Conservation (phyloP, 2,329 filamentous ascomycete species). For the Pseudopyrenochaeta lycopersici region DNA sequence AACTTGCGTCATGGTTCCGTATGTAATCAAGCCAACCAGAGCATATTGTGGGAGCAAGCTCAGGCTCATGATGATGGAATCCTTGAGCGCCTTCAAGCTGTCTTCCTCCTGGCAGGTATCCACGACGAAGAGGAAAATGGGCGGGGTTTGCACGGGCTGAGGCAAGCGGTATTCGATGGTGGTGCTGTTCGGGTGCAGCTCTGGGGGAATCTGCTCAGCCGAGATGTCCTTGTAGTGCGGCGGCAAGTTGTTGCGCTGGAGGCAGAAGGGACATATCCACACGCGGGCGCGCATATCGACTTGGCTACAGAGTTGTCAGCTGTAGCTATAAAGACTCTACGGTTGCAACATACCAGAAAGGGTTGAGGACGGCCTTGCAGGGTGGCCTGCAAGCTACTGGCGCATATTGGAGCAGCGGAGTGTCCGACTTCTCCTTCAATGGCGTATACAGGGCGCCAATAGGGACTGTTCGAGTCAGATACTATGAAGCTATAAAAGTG, state of each 20-base stretch:
- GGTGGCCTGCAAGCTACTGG: constrained; percentile 96
- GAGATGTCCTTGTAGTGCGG: constrained; percentile 92
- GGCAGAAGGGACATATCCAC: constrained; percentile 90
- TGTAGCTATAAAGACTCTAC: constrained; percentile 1
- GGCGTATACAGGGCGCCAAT: constrained; percentile 97
- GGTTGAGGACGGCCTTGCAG: constrained; percentile 94
- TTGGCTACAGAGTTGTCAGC: constrained; percentile 63
- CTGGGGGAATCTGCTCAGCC: constrained; percentile 80
- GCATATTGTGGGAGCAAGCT: constrained; percentile 83
- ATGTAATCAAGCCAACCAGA: constrained; percentile 84
- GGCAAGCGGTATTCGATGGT: constrained; percentile 90
- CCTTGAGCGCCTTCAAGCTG: constrained; percentile 81
- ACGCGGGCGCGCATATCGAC: constrained; percentile 84
- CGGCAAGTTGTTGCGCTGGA: constrained; percentile 82
- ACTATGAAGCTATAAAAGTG: constrained; percentile 1
- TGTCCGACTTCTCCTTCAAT: constrained; percentile 91
- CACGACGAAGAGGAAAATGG: constrained; percentile 87
- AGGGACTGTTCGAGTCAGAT: constrained; percentile 66
- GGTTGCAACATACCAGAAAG: constrained; percentile 77
- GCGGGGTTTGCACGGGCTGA: constrained; percentile 82
- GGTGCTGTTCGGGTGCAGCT: constrained; percentile 82
- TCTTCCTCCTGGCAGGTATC: constrained; percentile 91
- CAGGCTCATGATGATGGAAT: constrained; percentile 86
- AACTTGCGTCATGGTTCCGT: constrained; percentile 95
- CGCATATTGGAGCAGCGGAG: constrained; percentile 91